A percentile compares a stretch with the other conserved stretches of the same genome.
Evolutionary conservation across 306 rosid species (phyloP).

Genomic region (Cicer pinnatifidum): DNA sequence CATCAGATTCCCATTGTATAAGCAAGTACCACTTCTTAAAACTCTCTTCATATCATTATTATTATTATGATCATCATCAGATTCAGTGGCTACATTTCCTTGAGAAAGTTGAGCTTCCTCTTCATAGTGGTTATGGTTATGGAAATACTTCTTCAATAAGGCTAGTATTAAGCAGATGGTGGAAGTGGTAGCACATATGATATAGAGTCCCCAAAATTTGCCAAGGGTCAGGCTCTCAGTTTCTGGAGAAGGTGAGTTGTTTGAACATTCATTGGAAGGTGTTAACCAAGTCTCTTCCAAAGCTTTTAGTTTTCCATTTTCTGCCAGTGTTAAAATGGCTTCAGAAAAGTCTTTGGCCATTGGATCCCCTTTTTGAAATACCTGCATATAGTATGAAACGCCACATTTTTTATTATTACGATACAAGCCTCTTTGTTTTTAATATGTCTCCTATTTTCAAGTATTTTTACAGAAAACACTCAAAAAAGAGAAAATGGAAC

Average conservation of each 20-base stretch:
- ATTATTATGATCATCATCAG: background rate
- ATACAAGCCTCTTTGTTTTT: too few species aligned
- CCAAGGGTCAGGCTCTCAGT: conserved; percentile 47
- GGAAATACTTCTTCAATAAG: conserved; percentile 1
- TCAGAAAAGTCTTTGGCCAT: conserved; percentile 61
- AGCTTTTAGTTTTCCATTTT: conserved; percentile 47
- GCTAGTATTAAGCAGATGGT: conserved; percentile 47
- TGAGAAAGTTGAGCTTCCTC: conserved; percentile 22
- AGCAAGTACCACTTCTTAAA: background rate
- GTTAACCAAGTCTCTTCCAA: conserved; percentile 52
- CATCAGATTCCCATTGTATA: conserved; percentile 16
- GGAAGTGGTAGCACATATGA: conserved; percentile 53
- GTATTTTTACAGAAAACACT: too few species aligned
- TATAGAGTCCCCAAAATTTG: conserved; percentile 57
- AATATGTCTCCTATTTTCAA: too few species aligned
- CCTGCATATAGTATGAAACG: conserved; percentile 45
- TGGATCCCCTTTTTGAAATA: conserved; percentile 63
- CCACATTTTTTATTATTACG: too few species aligned
- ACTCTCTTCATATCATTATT: conserved; percentile 30
- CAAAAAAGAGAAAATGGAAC: too few species aligned
- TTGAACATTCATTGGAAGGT: conserved; percentile 46
- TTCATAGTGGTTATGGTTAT: background rate
- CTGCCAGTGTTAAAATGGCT: conserved; percentile 55
- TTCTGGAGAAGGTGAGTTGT: conserved; percentile 35
- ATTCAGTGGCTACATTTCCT: background rate